Evolutionary conservation across 352 stramenopile species (phyloP).

Genomic region (Pythium coloratum): DNA sequence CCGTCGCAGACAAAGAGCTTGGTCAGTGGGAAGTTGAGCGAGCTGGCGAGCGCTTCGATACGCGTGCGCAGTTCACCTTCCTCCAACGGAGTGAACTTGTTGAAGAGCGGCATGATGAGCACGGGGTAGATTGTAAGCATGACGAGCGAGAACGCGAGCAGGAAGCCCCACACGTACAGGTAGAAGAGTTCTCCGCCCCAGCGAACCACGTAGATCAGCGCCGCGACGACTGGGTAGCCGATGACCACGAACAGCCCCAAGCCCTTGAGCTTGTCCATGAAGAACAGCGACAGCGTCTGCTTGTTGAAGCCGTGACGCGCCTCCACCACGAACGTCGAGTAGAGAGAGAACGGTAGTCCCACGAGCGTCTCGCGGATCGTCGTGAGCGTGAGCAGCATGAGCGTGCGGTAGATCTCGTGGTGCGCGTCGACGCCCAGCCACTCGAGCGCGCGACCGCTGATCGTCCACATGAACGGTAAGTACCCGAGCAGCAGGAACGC

Average conservation of each 20-base stretch:
- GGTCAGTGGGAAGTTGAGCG: constrained; percentile 94
- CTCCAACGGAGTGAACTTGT: constrained; percentile 92
- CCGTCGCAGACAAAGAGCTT: constrained; percentile 98
- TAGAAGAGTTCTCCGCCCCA: constrained; percentile 77
- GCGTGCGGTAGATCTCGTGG: constrained; percentile 86
- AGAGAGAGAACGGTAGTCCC: constrained; percentile 75
- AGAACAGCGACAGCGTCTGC: constrained; percentile 92
- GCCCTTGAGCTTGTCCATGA: constrained; percentile 95
- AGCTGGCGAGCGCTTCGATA: constrained; percentile 92
- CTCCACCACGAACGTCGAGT: constrained; percentile 97
- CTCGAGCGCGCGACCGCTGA: constrained; percentile 60
- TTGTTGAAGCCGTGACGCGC: constrained; percentile 98
- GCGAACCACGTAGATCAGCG: constrained; percentile 69
- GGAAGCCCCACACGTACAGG: constrained; percentile 95
- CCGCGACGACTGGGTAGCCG: constrained; percentile 61
- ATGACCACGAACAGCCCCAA: constrained; percentile 87
- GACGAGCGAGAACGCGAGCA: constrained; percentile 50
- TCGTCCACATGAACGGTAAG: constrained; percentile 93
- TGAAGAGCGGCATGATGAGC: constrained; percentile 98
- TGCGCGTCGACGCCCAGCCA: constrained; percentile 53
- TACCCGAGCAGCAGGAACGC: constrained; percentile 91
- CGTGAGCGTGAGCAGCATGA: constrained; percentile 69
- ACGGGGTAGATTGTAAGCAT: constrained; percentile 97
- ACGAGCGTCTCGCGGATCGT: constrained; percentile 60
- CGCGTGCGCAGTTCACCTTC: constrained; percentile 87